Evolutionary conservation across 2,329 filamentous ascomycete species (phyloP).

Genomic region (Calonectria pteridis): DNA sequence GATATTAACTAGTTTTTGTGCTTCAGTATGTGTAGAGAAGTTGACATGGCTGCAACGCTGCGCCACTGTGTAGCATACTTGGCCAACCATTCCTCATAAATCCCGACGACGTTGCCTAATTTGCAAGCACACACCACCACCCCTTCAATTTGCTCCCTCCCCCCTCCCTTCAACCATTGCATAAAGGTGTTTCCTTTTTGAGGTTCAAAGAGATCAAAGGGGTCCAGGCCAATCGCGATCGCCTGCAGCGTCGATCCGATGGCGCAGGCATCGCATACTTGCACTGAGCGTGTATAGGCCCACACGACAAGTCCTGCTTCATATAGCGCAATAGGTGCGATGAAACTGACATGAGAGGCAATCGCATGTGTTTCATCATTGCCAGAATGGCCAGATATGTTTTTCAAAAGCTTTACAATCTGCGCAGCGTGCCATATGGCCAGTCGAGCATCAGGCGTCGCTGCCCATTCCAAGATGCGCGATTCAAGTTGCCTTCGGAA

Average conservation of each 20-base stretch:
- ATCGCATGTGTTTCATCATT: too few relatives aligned
- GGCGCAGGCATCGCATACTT: neutral
- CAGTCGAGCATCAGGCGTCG: neutral
- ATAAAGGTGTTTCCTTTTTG: neutral
- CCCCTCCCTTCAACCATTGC: neutral
- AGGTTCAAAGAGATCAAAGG: neutral
- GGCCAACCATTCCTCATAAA: neutral
- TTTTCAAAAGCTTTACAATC: neutral
- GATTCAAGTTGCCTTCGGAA: neutral
- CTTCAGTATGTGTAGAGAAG: neutral
- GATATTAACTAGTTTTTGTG: neutral
- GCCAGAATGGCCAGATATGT: fast-evolving
- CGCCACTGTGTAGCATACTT: neutral
- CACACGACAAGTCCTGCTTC: neutral
- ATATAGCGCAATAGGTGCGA: neutral
- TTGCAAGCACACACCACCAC: neutral
- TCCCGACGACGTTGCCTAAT: neutral
- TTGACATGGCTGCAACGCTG: neutral
- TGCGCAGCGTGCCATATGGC: neutral
- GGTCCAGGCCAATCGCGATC: fast-evolving
- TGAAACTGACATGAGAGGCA: neutral
- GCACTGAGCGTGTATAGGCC: neutral
- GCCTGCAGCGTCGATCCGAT: neutral
- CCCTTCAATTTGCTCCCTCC: neutral
- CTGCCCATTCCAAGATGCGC: neutral